These are phyloP conservation scores for Arthrobotrys sinensis DNA, from an alignment of 2,329 filamentous ascomycete species.

Conservation along the genomic window DNA sequence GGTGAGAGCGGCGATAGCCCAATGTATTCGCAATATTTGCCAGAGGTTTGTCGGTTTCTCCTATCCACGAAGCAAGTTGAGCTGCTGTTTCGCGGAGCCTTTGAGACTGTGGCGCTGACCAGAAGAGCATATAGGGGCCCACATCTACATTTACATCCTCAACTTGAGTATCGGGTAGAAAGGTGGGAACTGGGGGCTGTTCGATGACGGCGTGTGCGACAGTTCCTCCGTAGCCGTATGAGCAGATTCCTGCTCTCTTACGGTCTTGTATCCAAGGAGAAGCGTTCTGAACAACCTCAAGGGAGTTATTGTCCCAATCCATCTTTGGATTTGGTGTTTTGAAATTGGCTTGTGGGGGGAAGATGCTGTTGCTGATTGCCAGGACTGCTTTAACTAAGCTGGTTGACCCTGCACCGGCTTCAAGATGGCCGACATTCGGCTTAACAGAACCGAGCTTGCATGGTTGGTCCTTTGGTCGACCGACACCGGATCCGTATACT, in stretches of 20 bases:
- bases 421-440: conserved; percentile 72
- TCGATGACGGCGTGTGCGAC: conserved; percentile 70
- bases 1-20: conserved; percentile 23
- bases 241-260: conserved; percentile 66
- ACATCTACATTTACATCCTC: neutral
- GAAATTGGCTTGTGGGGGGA: conserved; percentile 64
- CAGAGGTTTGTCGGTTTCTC: conserved; percentile 7
- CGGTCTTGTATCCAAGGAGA: conserved; percentile 49
- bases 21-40: conserved; percentile 11
- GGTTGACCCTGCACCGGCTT: conserved; percentile 72
- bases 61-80: conserved; percentile 19
- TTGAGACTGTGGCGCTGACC: conserved; percentile 61
- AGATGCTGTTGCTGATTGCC: conserved; percentile 70
- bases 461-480: conserved; percentile 34
- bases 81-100: conserved; percentile 24
- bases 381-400: conserved; percentile 72
- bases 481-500: conserved; percentile 66
- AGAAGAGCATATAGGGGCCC: conserved; percentile 62
- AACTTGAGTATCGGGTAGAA: neutral
- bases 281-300: conserved; percentile 56
- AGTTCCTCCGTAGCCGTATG: conserved; percentile 70
- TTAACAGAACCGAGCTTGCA: conserved; percentile 70
- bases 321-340: conserved; percentile 63
- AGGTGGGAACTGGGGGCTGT: conserved; percentile 29
- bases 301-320: conserved; percentile 42